Conservation (phyloP, 805 yeast genomes). For the Ogataea trehaloabstinens region DNA sequence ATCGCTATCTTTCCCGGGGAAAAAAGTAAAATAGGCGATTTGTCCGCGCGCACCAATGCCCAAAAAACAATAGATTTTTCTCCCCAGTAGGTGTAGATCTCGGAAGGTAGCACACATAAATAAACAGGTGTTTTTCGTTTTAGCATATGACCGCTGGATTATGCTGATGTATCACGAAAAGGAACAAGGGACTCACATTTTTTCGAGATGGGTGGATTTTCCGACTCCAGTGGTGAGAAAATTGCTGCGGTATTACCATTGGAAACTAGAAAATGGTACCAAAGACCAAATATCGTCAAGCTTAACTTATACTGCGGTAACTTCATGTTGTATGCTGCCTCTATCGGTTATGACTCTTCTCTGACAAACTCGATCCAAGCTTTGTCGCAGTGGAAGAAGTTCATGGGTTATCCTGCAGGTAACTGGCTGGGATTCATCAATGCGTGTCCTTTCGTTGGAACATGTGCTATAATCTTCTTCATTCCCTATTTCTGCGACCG, state of each 20-base stretch:
- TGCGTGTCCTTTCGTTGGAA: constrained; percentile 20
- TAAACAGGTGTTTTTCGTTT: neutral
- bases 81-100: neutral
- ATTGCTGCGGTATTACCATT: constrained; percentile 15
- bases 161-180: neutral
- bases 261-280: constrained; percentile 18
- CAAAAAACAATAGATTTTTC: neutral
- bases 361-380: constrained; percentile 20
- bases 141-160: neutral
- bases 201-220: neutral
- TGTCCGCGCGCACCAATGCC: constrained; percentile 1
- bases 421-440: constrained; percentile 21
- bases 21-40: neutral
- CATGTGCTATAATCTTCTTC: constrained; percentile 17
- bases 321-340: constrained; percentile 17
- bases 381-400: constrained; percentile 12
- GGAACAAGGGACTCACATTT: neutral
- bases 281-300: constrained; percentile 16
- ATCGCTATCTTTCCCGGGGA: constrained; percentile 1
- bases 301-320: constrained; percentile 12
- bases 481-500: constrained; percentile 16
- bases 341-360: constrained; percentile 22
- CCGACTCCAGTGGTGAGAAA: constrained; percentile 12
- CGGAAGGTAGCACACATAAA: neutral
- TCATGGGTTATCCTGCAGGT: constrained; percentile 18